phyloP scores from a whole-genome alignment of 2,329 filamentous ascomycete genomes.

The Monosporascus ibericus region DNA sequence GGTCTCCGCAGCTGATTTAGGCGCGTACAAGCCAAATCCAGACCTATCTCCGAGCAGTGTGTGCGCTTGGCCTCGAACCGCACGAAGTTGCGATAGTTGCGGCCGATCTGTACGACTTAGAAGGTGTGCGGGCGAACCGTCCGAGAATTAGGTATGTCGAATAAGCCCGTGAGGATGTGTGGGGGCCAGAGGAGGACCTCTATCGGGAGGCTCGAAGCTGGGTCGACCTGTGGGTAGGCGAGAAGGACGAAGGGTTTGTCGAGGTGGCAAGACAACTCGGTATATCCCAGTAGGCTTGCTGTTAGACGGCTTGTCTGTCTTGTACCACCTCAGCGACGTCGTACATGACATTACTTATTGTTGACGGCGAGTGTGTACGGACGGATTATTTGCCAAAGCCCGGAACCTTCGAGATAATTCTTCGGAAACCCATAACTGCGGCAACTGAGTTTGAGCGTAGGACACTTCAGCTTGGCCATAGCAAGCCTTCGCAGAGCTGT shows the following conservation, averaged over 20 bases:
- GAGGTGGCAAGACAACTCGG: slow-evolving; percentile 45
- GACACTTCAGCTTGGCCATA: not conserved
- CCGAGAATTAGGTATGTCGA: slow-evolving; percentile 71
- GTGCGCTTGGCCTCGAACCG: slow-evolving; percentile 49
- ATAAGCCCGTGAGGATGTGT: slow-evolving; percentile 59
- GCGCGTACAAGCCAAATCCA: slow-evolving; percentile 68
- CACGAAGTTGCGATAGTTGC: slow-evolving; percentile 70
- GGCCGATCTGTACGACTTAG: slow-evolving; percentile 64
- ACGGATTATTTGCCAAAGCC: not conserved
- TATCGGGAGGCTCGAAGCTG: slow-evolving; percentile 49
- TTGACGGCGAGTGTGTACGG: not conserved
- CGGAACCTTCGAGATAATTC: not conserved
- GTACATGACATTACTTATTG: not conserved
- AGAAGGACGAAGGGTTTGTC: slow-evolving; percentile 44
- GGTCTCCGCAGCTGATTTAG: slow-evolving; percentile 64
- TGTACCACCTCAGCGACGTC: too few species aligned
- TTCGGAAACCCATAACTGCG: not conserved
- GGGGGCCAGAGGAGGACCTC: slow-evolving; percentile 42
- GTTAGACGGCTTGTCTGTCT: not conserved
- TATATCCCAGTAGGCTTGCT: slow-evolving; percentile 10
- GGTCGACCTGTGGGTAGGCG: slow-evolving; percentile 59
- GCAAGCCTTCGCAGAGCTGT: too few species aligned
- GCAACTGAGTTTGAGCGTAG: not conserved
- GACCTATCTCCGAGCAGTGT: slow-evolving; percentile 64
- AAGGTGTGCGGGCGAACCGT: slow-evolving; percentile 58